Evolutionary conservation across 2,329 filamentous ascomycete species (phyloP), one percentile per base, ranked within the genome.

Genomic region (Venturia aucupariae): DNA sequence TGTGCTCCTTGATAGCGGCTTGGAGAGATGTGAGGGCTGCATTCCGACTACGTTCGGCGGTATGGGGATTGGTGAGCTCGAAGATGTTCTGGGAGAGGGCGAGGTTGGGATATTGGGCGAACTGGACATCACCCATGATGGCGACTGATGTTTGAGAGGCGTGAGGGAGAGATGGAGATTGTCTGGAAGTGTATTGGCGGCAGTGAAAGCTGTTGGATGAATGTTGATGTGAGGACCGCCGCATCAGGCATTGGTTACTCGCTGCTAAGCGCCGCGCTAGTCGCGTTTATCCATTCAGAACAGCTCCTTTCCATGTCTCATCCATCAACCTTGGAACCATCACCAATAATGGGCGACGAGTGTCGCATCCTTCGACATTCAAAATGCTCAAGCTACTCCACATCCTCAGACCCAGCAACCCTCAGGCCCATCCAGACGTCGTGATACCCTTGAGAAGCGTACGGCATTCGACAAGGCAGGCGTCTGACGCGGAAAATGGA

Each of bases 41-140:
- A 77, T 92, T 86, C 77, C 92, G 90, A 67, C 79, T 75, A 66
- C 82, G 77, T 73, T 83, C 82, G 66, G 86, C 78, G 70, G 90
- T 85, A 38, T 60, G 61, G 70, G 89, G 85, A 77, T 92, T 92
- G 74, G 89, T 91, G 79, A 94, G 84, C 73, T 88, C 88, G 80
- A 94, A 94, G 78, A 94, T 90, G 75, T 92, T 86, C 80, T 94
- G 90, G 67, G 89, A 85, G 72, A 95, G 84, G 70, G 89, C 84
- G 74, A 94, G 85, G 77, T 91, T 82, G 67, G 90, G 90, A 80
- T 89, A 93, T 78, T 90, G 90, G 72, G 89, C 87, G 79, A 92
- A 92, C 77, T 92, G 90, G 70, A 89, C 89, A 78, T 94, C 90
- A 74, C 90, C 92, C 80, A 79, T 84, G 73, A 55, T 63, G 62